Percentiles rank a stretch among this genome's conserved stretches.
phyloP scores from a whole-genome alignment of 2,329 filamentous ascomycete genomes.

The Colletotrichum lupini region DNA sequence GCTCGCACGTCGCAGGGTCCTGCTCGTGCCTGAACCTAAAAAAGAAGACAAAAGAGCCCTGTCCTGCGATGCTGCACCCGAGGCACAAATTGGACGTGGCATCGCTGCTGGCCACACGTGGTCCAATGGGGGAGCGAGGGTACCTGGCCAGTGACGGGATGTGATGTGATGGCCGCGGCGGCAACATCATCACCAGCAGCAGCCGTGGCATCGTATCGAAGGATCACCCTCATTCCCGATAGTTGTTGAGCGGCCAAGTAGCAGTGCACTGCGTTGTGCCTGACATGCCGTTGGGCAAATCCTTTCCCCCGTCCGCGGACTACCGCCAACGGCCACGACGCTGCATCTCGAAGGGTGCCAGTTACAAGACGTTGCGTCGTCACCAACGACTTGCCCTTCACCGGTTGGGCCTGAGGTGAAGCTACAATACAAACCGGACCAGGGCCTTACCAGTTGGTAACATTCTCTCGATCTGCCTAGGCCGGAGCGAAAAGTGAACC shows the following conservation, averaged over 20 bases:
- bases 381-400: not conserved
- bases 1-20: conserved; percentile 6
- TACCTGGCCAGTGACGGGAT: not conserved
- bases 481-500: not conserved
- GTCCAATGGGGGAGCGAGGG: conserved; percentile 4
- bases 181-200: not conserved
- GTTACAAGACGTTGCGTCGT: not conserved
- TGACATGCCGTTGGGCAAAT: conserved; percentile 23
- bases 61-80: not conserved
- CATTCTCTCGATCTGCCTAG: not conserved
- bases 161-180: conserved; percentile 13
- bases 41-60: not conserved
- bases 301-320: not conserved
- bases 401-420: not conserved
- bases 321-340: not conserved
- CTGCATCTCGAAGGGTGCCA: not conserved
- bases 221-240: not conserved
- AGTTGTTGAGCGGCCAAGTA: conserved; percentile 9
- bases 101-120: conserved; percentile 12
- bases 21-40: conserved; percentile 4
- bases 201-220: not conserved
- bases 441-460: not conserved
- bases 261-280: conserved; percentile 9
- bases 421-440: not conserved
- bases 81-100: not conserved